phyloP scores from a whole-genome alignment of 305 asterid species.

The Fraxinus floribunda region DNA sequence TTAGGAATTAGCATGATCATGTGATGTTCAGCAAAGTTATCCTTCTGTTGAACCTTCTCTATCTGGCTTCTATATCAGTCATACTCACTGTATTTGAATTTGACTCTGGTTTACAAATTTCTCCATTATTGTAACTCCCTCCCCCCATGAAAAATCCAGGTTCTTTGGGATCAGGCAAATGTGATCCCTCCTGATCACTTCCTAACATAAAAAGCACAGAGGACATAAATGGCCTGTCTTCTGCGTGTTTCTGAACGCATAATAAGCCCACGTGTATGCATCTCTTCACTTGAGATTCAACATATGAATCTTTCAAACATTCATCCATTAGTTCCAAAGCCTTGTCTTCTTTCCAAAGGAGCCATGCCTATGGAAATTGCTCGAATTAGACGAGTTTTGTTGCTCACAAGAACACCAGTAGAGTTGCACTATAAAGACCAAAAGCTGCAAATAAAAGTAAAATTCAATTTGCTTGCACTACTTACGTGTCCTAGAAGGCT shows the following conservation, averaged over 20 bases:
- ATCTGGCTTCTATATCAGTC: slow-evolving; percentile 36
- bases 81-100: slow-evolving; percentile 17
- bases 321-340: slow-evolving; percentile 30
- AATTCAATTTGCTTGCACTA: not conserved
- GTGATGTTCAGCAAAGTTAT: not conserved
- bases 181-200: slow-evolving; percentile 24
- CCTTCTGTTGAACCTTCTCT: not conserved
- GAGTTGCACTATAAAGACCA: not conserved
- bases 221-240: slow-evolving; percentile 31
- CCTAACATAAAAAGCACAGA: slow-evolving; percentile 37
- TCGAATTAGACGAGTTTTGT: not conserved
- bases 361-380: slow-evolving; percentile 36
- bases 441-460: not conserved
- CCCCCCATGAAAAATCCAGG: slow-evolving; percentile 28
- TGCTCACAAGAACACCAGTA: not conserved
- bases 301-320: slow-evolving; percentile 8
- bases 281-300: slow-evolving; percentile 29
- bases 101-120: not conserved
- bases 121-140: not conserved
- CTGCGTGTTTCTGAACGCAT: slow-evolving; percentile 33
- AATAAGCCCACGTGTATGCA: slow-evolving; percentile 39
- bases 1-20: not conserved
- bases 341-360: slow-evolving; percentile 27
- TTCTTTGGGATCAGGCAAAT: slow-evolving; percentile 34
- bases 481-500: slow-evolving; percentile 46